Evolutionary conservation across 495 filamentous ascomycete species (phyloP), one percentile per base, ranked within the genome.

Genomic region (Talaromyces trachyspermus): DNA sequence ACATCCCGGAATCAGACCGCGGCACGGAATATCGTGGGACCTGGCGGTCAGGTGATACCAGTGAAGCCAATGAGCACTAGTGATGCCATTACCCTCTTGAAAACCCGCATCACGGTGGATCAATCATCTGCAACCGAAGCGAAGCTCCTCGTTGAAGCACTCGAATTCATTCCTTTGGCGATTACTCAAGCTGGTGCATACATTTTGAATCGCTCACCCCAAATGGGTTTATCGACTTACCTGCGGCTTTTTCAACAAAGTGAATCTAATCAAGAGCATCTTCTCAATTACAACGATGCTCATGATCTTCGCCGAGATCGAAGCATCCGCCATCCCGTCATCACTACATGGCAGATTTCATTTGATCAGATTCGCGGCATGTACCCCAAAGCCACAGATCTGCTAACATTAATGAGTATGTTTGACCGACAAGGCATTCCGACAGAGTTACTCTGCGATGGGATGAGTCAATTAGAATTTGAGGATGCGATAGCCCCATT

Each of bases 321-420:
- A 8, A 53, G 56, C 19, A 52, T 49, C 32, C 54, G 49, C 2
- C 57, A 70, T 47, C 59, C 66, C 2, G 53, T 75, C 4, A 54
- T 70, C n/a, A 62, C 55, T 4, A 73, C 70, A 15, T 76, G 67
- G 70, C 45, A 62, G 45, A 56, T 76, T n/a, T 71, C 71, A 0
- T 77, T 76, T 48, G 57, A 71, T 9, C 63, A 70, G 7, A 68
- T 77, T 8, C 41, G 37, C 1, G 46, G 54, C 4, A 55, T 57
- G 27, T 26, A 46, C 35, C 55, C 49, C 0, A 49, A 57, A 19
- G 61, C 69, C 1, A 55, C 61, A 1, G 51, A 66, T 17, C 48
- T 75, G 2, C 49, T 72, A 18, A 58, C 67, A 5, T 51, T 73
- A 0, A 73, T 71, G 63, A 65, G 63, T 41, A 57, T 74, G 40